Percentiles rank a stretch among this genome's conserved stretches.
Conservation (phyloP, 345 rosid genomes). For the Boechera divaricarpa region DNA sequence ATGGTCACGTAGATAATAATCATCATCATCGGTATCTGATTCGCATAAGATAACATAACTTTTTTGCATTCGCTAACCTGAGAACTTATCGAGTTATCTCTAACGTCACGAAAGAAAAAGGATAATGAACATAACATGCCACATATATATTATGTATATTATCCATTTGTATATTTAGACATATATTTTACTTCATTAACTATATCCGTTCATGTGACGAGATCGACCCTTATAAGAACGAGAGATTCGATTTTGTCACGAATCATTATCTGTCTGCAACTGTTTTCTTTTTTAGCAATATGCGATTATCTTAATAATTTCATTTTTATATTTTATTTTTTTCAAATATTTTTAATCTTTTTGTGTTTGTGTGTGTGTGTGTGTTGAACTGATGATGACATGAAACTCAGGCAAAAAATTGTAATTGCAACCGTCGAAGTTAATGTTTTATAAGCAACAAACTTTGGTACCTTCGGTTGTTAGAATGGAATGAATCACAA, state of each 20-base stretch:
- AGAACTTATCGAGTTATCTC: constrained; percentile 37
- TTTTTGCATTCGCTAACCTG: constrained; percentile 15
- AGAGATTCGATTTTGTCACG: constrained; percentile 39
- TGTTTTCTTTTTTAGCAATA: constrained; percentile 1
- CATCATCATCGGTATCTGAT: constrained; percentile 17
- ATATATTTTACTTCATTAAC: background rate
- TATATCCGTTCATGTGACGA: constrained; percentile 28
- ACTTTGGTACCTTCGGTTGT: background rate
- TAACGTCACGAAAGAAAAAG: constrained; percentile 27
- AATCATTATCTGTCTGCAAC: constrained; percentile 36
- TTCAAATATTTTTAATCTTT: background rate
- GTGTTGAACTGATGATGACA: background rate
- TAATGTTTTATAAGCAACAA: background rate
- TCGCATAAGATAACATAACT: constrained; percentile 10
- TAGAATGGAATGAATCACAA: background rate
- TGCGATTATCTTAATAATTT: background rate
- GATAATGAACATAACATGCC: background rate
- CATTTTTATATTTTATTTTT: too few relatives aligned
- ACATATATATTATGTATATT: constrained; percentile 8
- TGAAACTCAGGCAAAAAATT: background rate
- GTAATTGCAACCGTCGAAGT: background rate
- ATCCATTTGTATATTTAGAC: background rate
- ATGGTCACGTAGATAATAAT: background rate
- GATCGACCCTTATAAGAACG: constrained; percentile 28
- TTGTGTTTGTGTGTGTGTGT: background rate